These are phyloP conservation scores for Sphaerulina vaccinii DNA, from an alignment of 2,329 filamentous ascomycete genomes.

Conservation along the genomic window DNA sequence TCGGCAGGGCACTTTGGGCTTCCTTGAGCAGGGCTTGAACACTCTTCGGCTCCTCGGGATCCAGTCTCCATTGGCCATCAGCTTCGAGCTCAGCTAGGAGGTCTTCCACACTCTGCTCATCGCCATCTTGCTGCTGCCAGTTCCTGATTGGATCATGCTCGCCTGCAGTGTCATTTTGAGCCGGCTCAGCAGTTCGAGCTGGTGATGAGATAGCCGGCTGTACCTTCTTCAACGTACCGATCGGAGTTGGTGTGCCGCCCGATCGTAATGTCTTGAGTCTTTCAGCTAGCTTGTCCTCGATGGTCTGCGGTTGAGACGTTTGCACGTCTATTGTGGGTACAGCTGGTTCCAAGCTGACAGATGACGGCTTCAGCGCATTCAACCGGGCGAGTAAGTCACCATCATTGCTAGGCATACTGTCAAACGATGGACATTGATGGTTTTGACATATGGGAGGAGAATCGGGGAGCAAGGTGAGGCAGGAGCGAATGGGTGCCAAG, in stretches of 20 bases:
- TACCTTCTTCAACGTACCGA: slow-evolving; percentile 1
- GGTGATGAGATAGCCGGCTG: neutral
- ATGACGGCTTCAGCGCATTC: slow-evolving; percentile 49
- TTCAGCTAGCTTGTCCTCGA: slow-evolving; percentile 35
- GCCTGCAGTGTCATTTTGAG: slow-evolving; percentile 25
- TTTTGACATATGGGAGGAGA: too few species aligned
- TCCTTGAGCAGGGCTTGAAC: slow-evolving; percentile 44
- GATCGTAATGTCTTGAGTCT: slow-evolving; percentile 35
- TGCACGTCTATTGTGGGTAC: slow-evolving; percentile 27
- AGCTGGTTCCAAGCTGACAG: slow-evolving; percentile 36
- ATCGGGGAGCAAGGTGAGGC: too few species aligned
- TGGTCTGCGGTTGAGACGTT: slow-evolving; percentile 25
- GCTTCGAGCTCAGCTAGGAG: slow-evolving; percentile 44
- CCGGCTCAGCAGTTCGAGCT: neutral
- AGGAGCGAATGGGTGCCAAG: too few species aligned
- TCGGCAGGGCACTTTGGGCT: slow-evolving; percentile 42
- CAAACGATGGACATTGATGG: neutral
- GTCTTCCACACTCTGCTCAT: slow-evolving; percentile 50
- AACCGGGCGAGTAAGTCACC: slow-evolving; percentile 49
- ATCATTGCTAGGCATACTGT: slow-evolving; percentile 35
- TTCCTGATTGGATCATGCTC: slow-evolving; percentile 29
- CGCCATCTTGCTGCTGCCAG: slow-evolving; percentile 40
- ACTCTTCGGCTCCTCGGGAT: slow-evolving; percentile 42
- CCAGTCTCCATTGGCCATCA: slow-evolving; percentile 42
- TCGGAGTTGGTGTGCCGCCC: neutral